A percentile compares a stretch with the other conserved stretches of the same genome.
phyloP scores from a whole-genome alignment of 129 eudicot species.

The Dittrichia graveolens region DNA sequence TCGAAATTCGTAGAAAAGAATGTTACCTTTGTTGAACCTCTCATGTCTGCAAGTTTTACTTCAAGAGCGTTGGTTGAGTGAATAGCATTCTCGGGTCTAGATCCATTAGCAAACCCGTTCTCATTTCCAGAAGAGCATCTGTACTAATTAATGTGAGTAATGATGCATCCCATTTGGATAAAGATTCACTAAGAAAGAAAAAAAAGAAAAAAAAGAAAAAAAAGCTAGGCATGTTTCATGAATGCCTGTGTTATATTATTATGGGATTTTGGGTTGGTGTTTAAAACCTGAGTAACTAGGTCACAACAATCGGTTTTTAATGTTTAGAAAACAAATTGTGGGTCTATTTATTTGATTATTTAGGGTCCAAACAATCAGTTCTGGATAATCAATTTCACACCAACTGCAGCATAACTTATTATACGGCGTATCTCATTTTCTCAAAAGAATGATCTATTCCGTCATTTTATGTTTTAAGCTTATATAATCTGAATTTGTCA shows the following conservation, averaged over 20 bases:
- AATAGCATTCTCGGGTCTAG: slow-evolving; percentile 24
- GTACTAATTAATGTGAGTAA: slow-evolving; percentile 25
- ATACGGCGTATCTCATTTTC: no score
- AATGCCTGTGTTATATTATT: not conserved
- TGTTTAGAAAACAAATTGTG: not conserved
- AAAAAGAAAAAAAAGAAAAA: not conserved
- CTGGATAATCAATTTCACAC: no score
- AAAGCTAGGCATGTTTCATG: not conserved
- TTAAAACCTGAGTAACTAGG: not conserved
- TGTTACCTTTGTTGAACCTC: slow-evolving; percentile 39
- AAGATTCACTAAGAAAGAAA: slow-evolving; percentile 17
- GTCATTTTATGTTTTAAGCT: not conserved
- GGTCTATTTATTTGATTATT: not conserved
- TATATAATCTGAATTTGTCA: not conserved
- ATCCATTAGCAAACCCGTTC: slow-evolving; percentile 38
- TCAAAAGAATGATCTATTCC: no score
- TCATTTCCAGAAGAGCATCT: slow-evolving; percentile 47
- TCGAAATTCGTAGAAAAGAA: not conserved
- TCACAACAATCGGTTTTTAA: not conserved
- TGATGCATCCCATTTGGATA: slow-evolving; percentile 6
- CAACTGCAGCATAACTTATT: no score
- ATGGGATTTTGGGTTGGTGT: not conserved
- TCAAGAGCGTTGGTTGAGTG: slow-evolving; percentile 15
- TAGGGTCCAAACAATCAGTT: not conserved
- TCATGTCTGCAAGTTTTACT: not conserved